Evolutionary conservation across 371 early-diverging fungal species (phyloP), one percentile per base, ranked within the genome.

Genomic region (Syncephalastrum contaminatum): DNA sequence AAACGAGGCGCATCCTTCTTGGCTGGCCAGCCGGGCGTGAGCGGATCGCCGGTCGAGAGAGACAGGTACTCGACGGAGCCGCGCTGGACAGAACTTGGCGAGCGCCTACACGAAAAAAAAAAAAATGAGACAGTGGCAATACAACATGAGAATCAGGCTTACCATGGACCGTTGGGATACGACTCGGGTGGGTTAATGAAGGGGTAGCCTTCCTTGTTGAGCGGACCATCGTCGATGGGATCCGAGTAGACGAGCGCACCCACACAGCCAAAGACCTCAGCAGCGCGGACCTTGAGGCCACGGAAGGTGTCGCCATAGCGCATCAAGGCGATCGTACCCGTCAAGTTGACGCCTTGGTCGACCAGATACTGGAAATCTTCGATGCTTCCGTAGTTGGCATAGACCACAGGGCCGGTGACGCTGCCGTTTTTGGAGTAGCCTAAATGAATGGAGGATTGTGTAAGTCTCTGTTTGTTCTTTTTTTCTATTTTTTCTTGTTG

Each of bases 91-190:
- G 73, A 68, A 30, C 79, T 76, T n/a, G 67, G 62, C 4, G 87
- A 76, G 2, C 86, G 77, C 85, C 83, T 57, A 53, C 4, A 3
- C 19, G 8, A 15, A 25, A 13, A 18, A 5, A 16, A 54, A n/a
- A 1, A 10, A 8, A 36, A 19, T 18, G 16, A 12, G 13, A 24
- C 25, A n/a, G n/a, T n/a, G n/a, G n/a, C n/a, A n/a, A n/a, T n/a
- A n/a, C n/a, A n/a, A n/a, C n/a, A n/a, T n/a, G n/a, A n/a, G n/a
- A n/a, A n/a, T n/a, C n/a, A 4, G 21, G 16, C 42, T 27, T 50
- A 57, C 56, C 56, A 88, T 6, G 86, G 87, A 0, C 86, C 88
- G 4, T 77, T 71, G 3, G 89, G 89, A 45, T 88, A 88, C 8
- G 80, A 75, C 10, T 69, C 51, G 10, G 64, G 60, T 20, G 70